Evolutionary conservation across 306 rosid species (phyloP), one percentile per base, ranked within the genome.

Genomic region (Clitoria ternatea): DNA sequence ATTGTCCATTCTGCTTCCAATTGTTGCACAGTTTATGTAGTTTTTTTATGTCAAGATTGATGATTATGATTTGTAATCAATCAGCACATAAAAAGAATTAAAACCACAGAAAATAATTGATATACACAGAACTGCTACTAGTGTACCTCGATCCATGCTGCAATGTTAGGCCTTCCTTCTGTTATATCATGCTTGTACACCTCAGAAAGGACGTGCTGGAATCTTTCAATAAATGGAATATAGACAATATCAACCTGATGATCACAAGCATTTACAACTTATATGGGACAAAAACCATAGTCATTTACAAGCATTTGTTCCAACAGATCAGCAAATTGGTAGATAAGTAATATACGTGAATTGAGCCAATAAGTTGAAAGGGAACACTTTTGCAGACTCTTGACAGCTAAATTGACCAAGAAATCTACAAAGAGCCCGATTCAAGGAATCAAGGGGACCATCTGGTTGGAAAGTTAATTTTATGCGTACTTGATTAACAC

Each of bases 151-250:
- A 84, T 68, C 94, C 94, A 92, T 61, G 83, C 70, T 8, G 82
- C 80, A 62, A 92, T 85, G 57, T 87, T 89, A n/a, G 98, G 90
- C 80, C 96, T 87, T 79, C 98, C 89, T 56, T 76, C 84, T 2
- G 89, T 74, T 43, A 89, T 84, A 60, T 92, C 89, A 66, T 79
- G 71, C 50, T 87, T 87, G 76, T 57, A 75, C 50, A 55, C 76
- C 55, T 73, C 96, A 2, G 78, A 63, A 30, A 89, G 84, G 76
- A 77, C 84, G 35, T 61, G 2, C 13, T 84, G 94, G 77, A 84
- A 89, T 69, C 88, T 84, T 64, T 92, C 97, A 77, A 89, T 61
- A 47, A 87, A 84, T 7, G 97, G 85, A 61, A 81, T 44, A 52
- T 81, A 92, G 63, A 89, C 94, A 45, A 89, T 69, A 82, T 92